Conservation (phyloP, 1,284 basidiomycete genomes). For the Singerocomus rubriflavus region DNA sequence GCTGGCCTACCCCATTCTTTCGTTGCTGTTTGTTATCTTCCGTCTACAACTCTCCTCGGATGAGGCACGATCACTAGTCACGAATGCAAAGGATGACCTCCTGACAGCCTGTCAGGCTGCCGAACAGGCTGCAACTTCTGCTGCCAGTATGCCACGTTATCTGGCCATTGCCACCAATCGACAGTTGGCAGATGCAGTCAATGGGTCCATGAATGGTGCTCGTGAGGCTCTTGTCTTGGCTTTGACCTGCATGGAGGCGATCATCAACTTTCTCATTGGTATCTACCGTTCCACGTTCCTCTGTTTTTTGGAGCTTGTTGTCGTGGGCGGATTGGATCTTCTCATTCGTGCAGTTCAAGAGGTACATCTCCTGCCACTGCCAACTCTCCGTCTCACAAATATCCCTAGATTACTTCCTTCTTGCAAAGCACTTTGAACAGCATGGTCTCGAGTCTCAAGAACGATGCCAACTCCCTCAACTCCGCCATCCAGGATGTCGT, state of each 20-base stretch:
- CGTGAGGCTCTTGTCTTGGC: slow-evolving; percentile 70
- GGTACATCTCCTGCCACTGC: slow-evolving; percentile 43
- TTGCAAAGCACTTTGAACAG: slow-evolving; percentile 58
- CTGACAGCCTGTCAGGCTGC: slow-evolving; percentile 80
- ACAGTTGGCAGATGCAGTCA: slow-evolving; percentile 73
- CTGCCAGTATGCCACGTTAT: slow-evolving; percentile 84
- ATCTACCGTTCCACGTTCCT: slow-evolving; percentile 89
- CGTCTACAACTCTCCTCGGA: slow-evolving; percentile 72
- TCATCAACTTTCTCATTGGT: slow-evolving; percentile 91
- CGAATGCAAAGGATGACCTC: slow-evolving; percentile 68
- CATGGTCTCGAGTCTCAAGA: slow-evolving; percentile 68
- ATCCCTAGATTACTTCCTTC: slow-evolving; percentile 63
- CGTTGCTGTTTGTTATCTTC: slow-evolving; percentile 84
- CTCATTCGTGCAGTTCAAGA: slow-evolving; percentile 80
- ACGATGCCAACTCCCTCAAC: slow-evolving; percentile 68
- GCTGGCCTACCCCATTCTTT: slow-evolving; percentile 82
- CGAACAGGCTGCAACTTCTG: slow-evolving; percentile 76
- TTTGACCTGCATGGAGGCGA: slow-evolving; percentile 78
- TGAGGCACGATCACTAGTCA: slow-evolving; percentile 64
- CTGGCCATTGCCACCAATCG: slow-evolving; percentile 83
- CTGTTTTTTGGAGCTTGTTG: slow-evolving; percentile 88
- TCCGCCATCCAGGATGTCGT: slow-evolving; percentile 64
- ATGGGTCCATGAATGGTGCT: slow-evolving; percentile 75
- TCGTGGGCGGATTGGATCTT: slow-evolving; percentile 77
- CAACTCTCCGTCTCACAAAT: slow-evolving; percentile 8